Conservation (phyloP, 2,329 filamentous ascomycete genomes). For the Zymoseptoria passerinii region DNA sequence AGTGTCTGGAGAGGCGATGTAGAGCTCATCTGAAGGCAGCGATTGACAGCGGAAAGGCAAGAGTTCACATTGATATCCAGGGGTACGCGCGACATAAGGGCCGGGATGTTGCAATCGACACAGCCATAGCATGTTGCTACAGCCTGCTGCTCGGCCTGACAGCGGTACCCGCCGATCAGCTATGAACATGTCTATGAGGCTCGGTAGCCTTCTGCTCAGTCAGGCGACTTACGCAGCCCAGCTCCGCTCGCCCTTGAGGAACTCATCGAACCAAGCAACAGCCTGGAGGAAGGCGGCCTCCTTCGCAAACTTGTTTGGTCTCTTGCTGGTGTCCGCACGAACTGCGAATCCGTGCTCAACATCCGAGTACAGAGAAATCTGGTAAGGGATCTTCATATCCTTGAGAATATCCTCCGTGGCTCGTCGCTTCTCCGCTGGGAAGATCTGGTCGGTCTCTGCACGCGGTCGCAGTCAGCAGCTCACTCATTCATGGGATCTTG, state of each 20-base stretch:
- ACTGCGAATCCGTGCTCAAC: slow-evolving; percentile 70
- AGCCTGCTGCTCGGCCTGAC: background rate
- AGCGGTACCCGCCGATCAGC: background rate
- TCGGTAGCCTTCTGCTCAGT: background rate
- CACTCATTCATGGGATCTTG: background rate
- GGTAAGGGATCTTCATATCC: slow-evolving; percentile 52
- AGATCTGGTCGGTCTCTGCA: slow-evolving; percentile 51
- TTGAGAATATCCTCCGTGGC: slow-evolving; percentile 53
- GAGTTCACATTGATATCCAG: background rate
- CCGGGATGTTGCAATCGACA: background rate
- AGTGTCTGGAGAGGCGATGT: slow-evolving; percentile 68
- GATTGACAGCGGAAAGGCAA: background rate
- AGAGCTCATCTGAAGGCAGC: slow-evolving; percentile 42
- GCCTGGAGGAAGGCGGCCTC: slow-evolving; percentile 76
- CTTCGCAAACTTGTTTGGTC: slow-evolving; percentile 59
- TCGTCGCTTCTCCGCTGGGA: slow-evolving; percentile 48
- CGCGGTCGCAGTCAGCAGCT: background rate
- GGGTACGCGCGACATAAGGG: background rate
- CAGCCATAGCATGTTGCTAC: background rate
- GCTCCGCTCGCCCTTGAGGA: slow-evolving; percentile 36
- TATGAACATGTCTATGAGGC: background rate
- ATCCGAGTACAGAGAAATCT: slow-evolving; percentile 67
- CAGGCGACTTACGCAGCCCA: slow-evolving; percentile 13
- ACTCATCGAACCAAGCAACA: slow-evolving; percentile 65
- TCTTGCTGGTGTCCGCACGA: slow-evolving; percentile 53